Percentiles rank a stretch among this genome's conserved stretches.
phyloP scores from a whole-genome alignment of 2,329 filamentous ascomycete species.

The Ophiocordyceps polyrhachis-furcata region DNA sequence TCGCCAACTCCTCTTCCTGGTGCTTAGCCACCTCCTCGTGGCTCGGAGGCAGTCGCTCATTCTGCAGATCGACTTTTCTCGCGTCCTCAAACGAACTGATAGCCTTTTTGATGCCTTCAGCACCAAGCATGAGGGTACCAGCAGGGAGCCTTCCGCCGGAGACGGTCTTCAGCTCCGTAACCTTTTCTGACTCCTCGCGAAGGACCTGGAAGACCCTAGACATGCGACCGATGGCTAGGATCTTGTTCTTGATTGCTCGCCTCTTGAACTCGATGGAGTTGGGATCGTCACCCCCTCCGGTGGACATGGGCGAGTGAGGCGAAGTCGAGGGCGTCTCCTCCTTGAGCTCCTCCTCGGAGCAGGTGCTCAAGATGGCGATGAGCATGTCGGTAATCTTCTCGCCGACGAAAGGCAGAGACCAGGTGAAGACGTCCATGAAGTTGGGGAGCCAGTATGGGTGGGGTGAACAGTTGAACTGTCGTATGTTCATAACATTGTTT shows the following conservation, averaged over 20 bases:
- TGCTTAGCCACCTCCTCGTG: slow-evolving; percentile 80
- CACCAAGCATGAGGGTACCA: slow-evolving; percentile 92
- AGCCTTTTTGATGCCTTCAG: slow-evolving; percentile 95
- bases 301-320: slow-evolving; percentile 38
- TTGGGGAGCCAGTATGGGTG: slow-evolving; percentile 99
- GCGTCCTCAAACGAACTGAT: slow-evolving; percentile 96
- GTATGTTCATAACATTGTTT: slow-evolving; percentile 99
- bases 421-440: slow-evolving; percentile 99
- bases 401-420: slow-evolving; percentile 94
- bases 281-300: slow-evolving; percentile 36
- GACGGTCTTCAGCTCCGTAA: slow-evolving; percentile 94
- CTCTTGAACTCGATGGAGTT: slow-evolving; percentile 89
- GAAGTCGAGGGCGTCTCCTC: slow-evolving; percentile 50
- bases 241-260: slow-evolving; percentile 98
- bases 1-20: slow-evolving; percentile 61
- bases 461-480: slow-evolving; percentile 98
- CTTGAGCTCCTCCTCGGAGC: slow-evolving; percentile 95
- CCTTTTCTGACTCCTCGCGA: slow-evolving; percentile 88
- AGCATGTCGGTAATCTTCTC: slow-evolving; percentile 99
- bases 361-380: slow-evolving; percentile 93
- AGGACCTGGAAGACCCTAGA: slow-evolving; percentile 97
- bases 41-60: slow-evolving; percentile 80
- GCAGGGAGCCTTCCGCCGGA: slow-evolving; percentile 82
- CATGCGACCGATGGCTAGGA: slow-evolving; percentile 86
- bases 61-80: slow-evolving; percentile 89